Evolutionary conservation across 176 grass and related monocot species (phyloP).

Genomic region (Musa itinerans): DNA sequence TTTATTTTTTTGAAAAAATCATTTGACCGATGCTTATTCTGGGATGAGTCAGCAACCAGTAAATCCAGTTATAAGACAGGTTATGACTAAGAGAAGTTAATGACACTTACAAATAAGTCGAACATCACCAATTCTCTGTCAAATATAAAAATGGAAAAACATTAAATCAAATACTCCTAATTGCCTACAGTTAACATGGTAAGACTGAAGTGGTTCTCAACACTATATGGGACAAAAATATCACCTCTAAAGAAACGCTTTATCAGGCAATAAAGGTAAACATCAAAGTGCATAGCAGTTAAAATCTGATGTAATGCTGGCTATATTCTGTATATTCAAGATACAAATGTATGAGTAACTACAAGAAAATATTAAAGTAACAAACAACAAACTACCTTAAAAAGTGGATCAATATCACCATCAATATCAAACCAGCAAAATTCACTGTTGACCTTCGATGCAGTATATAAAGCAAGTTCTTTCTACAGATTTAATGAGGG

Average conservation of each 20-base stretch:
- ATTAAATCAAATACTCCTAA: not conserved
- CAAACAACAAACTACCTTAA: slow-evolving; percentile 58
- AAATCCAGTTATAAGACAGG: not conserved
- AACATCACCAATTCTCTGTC: not conserved
- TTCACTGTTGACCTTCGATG: slow-evolving; percentile 89
- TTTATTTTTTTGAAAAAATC: not conserved
- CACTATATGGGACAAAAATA: not conserved
- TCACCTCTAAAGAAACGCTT: not conserved
- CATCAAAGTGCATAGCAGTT: not conserved
- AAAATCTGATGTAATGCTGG: not conserved
- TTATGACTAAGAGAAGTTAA: not conserved
- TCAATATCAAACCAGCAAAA: slow-evolving; percentile 99
- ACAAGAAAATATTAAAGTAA: slow-evolving; percentile 8
- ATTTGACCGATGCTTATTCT: not conserved
- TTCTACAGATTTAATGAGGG: slow-evolving; percentile 44
- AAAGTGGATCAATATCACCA: slow-evolving; percentile 87
- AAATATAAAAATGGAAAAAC: not conserved
- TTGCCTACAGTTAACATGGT: not conserved
- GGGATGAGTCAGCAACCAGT: not conserved
- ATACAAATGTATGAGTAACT: slow-evolving; percentile 17
- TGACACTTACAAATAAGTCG: too few species aligned
- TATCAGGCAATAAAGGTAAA: too few species aligned
- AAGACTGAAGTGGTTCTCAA: not conserved
- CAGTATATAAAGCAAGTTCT: slow-evolving; percentile 95
- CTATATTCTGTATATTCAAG: slow-evolving; percentile 4